Evolutionary conservation across 306 rosid genomes (phyloP), one percentile per base, ranked within the genome.

Genomic region (Prunus davidiana): DNA sequence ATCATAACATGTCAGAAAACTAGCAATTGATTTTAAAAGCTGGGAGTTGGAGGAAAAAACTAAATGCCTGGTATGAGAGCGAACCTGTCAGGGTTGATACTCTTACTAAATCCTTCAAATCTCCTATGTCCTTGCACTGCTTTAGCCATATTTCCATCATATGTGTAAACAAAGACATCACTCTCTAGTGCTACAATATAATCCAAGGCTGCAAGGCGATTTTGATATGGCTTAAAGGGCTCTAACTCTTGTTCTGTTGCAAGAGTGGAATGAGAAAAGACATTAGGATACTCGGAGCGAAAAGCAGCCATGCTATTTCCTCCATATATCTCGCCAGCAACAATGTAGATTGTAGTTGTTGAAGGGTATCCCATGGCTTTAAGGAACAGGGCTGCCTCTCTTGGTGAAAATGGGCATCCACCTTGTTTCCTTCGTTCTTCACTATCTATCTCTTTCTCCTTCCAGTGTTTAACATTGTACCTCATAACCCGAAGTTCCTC

Each of bases 111-210:
- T 55, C 99, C 99, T 79, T 91, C 96, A 79, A 91, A 92, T 81
- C 86, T 87, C 82, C 99, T 80, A 74, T 96, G 99, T 19, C 99
- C 99, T 69, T 96, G 99, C 68, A 96, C 98, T 12, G 98, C 96
- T 86, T 92, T 96, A 10, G 99, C 99, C 99, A 96, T 96, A 80
- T 96, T 96, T 76, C 99, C 99, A 69, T 96, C 98, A 19, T 96
- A 96, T 12, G 99, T 93, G 69, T 96, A 96, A 45, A 88, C 97
- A 85, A 96, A 96, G 19, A 87, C 99, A 76, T 96, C 97, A 58
- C 99, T 96, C 80, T 96, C 93, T 46, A 88, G 84, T 5, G 99
- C 99, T 75, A 91, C 85, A 14, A 96, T 89, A 71, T 96, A 82
- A 76, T 96, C 99, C 92, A 96, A 86, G 25, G 98, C 98, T 0